These are phyloP conservation scores for Mycosphaerella sp. DNA, from an alignment of 2,329 filamentous ascomycete genomes.

Conservation along the genomic window DNA sequence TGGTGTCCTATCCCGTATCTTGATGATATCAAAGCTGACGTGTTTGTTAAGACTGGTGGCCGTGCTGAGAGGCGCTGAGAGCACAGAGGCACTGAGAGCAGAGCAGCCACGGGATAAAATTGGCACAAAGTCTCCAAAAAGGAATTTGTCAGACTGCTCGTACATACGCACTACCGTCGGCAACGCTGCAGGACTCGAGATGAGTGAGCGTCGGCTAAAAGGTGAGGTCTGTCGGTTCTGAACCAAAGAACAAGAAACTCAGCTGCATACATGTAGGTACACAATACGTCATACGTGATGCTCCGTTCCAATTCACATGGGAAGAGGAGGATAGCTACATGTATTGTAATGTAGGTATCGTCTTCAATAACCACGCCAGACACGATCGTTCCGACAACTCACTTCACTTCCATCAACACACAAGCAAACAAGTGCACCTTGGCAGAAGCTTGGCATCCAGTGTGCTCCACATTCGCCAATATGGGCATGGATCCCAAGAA, in stretches of 20 bases:
- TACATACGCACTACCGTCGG: background rate
- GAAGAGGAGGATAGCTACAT: background rate
- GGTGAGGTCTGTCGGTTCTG: background rate
- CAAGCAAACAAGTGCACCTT: slow-evolving; percentile 1
- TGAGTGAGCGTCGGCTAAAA: background rate
- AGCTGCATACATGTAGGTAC: slow-evolving; percentile 8
- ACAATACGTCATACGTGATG: slow-evolving; percentile 6
- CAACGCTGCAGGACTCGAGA: background rate
- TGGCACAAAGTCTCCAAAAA: background rate
- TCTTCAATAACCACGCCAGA: too few relatives aligned
- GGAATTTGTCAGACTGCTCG: background rate
- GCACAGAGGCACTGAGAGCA: background rate
- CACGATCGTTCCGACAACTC: background rate
- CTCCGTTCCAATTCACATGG: background rate
- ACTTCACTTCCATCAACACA: slow-evolving; percentile 3
- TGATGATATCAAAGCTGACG: too few relatives aligned
- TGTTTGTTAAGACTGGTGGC: background rate
- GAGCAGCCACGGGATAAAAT: background rate
- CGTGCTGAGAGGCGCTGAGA: background rate
- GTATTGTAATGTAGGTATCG: too few relatives aligned
- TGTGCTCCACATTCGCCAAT: background rate
- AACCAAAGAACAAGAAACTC: background rate
- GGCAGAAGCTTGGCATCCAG: slow-evolving; percentile 10
- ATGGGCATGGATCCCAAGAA: slow-evolving; percentile 13
- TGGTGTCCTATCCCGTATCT: too few relatives aligned